A percentile compares a stretch with the other conserved stretches of the same genome.
These are phyloP conservation scores for Thielaviopsis populi DNA, from an alignment of 2,329 filamentous ascomycete species.

Conservation along the genomic window DNA sequence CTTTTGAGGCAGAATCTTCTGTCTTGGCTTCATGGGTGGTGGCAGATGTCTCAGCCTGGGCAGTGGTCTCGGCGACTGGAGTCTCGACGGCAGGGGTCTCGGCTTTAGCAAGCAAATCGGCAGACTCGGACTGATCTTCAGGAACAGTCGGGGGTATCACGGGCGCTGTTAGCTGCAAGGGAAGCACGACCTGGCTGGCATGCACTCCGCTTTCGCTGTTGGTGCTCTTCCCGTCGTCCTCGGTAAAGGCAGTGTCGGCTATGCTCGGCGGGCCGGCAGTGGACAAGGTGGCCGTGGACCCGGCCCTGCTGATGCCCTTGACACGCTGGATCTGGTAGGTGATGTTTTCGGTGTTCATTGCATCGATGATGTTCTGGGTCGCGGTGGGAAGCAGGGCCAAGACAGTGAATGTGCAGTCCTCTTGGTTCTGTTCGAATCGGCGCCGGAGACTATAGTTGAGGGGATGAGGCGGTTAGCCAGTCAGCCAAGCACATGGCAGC, in stretches of 20 bases:
- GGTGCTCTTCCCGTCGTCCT: constrained; percentile 68
- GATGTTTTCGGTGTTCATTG: constrained; percentile 81
- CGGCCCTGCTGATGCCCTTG: constrained; percentile 49
- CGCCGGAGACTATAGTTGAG: constrained; percentile 55
- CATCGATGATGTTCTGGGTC: constrained; percentile 73
- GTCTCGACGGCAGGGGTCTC: not conserved
- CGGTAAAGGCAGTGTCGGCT: constrained; percentile 57
- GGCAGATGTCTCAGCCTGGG: not conserved
- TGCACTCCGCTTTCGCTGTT: constrained; percentile 74
- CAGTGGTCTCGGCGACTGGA: not conserved
- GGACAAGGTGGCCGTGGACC: constrained; percentile 40
- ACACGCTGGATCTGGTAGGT: constrained; percentile 90
- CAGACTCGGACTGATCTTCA: constrained; percentile 22
- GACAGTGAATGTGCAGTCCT: constrained; percentile 95
- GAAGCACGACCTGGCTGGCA: constrained; percentile 56
- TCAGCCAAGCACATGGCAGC: not conserved
- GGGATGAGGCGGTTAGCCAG: constrained; percentile 5
- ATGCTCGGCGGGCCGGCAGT: constrained; percentile 45
- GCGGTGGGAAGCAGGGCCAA: constrained; percentile 88
- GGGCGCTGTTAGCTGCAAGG: constrained; percentile 31
- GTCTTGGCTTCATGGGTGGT: not conserved
- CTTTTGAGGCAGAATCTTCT: not conserved
- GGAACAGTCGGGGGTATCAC: constrained; percentile 19
- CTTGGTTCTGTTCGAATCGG: constrained; percentile 96
- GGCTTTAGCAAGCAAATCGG: not conserved